phyloP scores from a whole-genome alignment of 352 stramenopile species.

The Globisporangium acanthophoron region DNA sequence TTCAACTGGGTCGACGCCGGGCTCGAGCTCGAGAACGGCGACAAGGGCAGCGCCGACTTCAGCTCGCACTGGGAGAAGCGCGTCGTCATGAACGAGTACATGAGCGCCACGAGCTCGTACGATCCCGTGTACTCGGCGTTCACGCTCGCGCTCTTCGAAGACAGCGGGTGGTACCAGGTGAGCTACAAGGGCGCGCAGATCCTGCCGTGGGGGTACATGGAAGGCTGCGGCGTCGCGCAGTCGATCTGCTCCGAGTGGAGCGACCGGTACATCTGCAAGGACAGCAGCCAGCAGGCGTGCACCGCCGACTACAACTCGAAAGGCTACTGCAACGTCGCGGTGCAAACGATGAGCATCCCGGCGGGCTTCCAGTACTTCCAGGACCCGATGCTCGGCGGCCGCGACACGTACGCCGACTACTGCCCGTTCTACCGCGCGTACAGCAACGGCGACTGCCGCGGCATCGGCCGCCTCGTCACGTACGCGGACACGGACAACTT shows the following conservation, averaged over 20 bases:
- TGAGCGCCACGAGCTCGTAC: constrained; percentile 72
- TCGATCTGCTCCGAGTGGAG: constrained; percentile 64
- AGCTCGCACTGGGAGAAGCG: constrained; percentile 85
- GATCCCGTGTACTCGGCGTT: constrained; percentile 70
- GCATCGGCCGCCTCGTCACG: constrained; percentile 40
- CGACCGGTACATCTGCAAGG: constrained; percentile 58
- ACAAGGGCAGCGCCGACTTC: constrained; percentile 47
- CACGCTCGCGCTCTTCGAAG: constrained; percentile 73
- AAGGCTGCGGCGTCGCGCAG: constrained; percentile 63
- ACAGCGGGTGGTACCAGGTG: constrained; percentile 80
- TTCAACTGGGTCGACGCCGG: constrained; percentile 56
- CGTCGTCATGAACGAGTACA: constrained; percentile 78
- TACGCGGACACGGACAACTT: constrained; percentile 29
- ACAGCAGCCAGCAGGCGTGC: constrained; percentile 34
- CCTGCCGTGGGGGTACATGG: constrained; percentile 65
- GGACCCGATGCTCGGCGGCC: constrained; percentile 44
- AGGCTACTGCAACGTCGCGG: constrained; percentile 70
- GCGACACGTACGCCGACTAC: constrained; percentile 70
- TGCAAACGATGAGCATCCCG: constrained; percentile 61
- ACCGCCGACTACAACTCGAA: constrained; percentile 66
- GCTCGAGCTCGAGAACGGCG: constrained; percentile 69
- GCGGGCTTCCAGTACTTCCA: constrained; percentile 81
- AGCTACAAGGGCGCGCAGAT: constrained; percentile 51
- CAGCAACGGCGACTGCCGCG: constrained; percentile 72
- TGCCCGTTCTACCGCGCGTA: constrained; percentile 77